Evolutionary conservation across 495 filamentous ascomycete species (phyloP), one percentile per base, ranked within the genome.

Genomic region (Trypethelium eluteriae): DNA sequence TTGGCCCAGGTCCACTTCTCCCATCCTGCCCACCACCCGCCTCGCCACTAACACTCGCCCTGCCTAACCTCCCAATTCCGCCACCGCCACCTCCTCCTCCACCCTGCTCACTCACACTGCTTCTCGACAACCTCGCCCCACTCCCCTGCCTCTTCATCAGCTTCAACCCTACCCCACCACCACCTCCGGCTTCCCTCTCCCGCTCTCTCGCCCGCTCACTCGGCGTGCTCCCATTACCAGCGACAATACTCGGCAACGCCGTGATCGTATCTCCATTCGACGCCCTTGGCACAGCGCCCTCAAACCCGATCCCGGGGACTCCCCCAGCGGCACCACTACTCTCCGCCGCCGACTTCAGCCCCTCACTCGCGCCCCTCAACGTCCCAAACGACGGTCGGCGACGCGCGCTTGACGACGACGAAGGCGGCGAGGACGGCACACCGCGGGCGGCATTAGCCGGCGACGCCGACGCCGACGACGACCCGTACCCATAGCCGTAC

Each of bases 191-290:
- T 0, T 67, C 62, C 2, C 63, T 62, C 44, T 76, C 71, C n/a
- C 73, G 65, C 62, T 76, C 73, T 11, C 70, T 64, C 53, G 68
- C 68, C 49, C 70, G 65, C 56, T 73, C 72, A 9, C 38, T 49
- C 25, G 70, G 72, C 62, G 69, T 74, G 56, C 68, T 71, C 7
- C 70, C 73, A 53, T 72, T 72, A 25, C 73, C 74, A 6, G 69
- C 70, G n/a, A 65, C 63, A 36, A 75, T 74, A 38, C 53, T 64
- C 12, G 74, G 74, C 47, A 76, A 61, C 3, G 73, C 74, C 11
- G 71, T 69, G 12, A 75, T 64, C 3, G 67, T 74, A 53, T 74
- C 74, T 44, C 65, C 69, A 63, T 38, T 67, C 35, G 25, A 2
- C 38, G 38, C 34, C 10, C 32, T 35, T 34, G 35, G 50, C 16